Conservation (phyloP, 1,284 basidiomycete species). For the Bjerkandera adusta region DNA sequence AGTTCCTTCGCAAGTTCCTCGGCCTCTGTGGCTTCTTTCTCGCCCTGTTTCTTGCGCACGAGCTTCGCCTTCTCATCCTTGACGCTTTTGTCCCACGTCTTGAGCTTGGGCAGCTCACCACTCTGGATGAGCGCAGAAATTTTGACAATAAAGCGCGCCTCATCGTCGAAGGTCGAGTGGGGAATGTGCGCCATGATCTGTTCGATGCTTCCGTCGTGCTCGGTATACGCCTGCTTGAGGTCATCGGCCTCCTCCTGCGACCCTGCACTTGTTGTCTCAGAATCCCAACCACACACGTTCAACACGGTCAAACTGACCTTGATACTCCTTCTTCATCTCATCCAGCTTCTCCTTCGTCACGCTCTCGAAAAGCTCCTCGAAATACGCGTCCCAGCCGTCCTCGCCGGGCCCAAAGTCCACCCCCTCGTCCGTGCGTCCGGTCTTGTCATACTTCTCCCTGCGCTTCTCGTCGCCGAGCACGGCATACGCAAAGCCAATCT, state of each 20-base stretch:
- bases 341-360: constrained; percentile 85
- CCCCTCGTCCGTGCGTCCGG: constrained; percentile 81
- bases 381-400: constrained; percentile 92
- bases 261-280: constrained; percentile 47
- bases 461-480: constrained; percentile 79
- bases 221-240: constrained; percentile 69
- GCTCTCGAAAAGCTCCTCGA: constrained; percentile 83
- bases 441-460: constrained; percentile 76
- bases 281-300: neutral
- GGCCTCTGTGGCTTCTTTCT: constrained; percentile 82
- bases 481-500: constrained; percentile 88
- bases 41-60: constrained; percentile 69
- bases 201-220: constrained; percentile 67
- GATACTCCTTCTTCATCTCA: constrained; percentile 89
- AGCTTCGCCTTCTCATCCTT: constrained; percentile 79
- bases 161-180: constrained; percentile 80
- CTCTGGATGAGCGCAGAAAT: constrained; percentile 69
- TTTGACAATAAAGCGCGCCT: constrained; percentile 74
- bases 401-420: constrained; percentile 73
- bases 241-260: constrained; percentile 83
- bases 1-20: constrained; percentile 85
- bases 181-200: constrained; percentile 84
- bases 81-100: constrained; percentile 68
- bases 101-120: constrained; percentile 54
- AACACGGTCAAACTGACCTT: constrained; percentile 52